Evolutionary conservation across 2,329 filamentous ascomycete species (phyloP).

Genomic region (Pestalotiopsis sp.): DNA sequence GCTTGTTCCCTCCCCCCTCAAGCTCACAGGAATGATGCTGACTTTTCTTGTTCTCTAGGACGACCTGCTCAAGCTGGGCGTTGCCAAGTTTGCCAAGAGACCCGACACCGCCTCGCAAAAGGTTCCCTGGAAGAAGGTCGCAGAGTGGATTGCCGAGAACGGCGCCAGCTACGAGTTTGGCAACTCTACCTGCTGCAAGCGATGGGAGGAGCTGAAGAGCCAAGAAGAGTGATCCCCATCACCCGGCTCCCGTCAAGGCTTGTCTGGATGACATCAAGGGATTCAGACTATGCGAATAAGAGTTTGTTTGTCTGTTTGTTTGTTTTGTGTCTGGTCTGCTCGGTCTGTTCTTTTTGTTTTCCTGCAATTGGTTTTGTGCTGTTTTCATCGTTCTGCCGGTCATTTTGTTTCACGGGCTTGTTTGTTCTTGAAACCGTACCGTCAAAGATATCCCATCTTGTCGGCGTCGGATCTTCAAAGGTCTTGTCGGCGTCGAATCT

Average conservation of each 20-base stretch:
- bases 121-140: slow-evolving; percentile 61
- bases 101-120: slow-evolving; percentile 36
- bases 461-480: too few species aligned
- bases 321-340: too few species aligned
- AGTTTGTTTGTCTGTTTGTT: too few species aligned
- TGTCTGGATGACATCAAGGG: too few species aligned
- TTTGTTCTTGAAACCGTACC: too few species aligned
- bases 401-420: too few species aligned
- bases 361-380: too few species aligned
- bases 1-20: neutral
- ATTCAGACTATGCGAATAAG: neutral
- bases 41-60: slow-evolving; percentile 35
- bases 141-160: slow-evolving; percentile 52
- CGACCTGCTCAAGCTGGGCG: slow-evolving; percentile 46
- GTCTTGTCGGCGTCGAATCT: too few species aligned
- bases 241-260: too few species aligned
- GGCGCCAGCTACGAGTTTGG: slow-evolving; percentile 64
- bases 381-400: too few species aligned
- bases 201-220: slow-evolving; percentile 52
- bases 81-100: slow-evolving; percentile 38
- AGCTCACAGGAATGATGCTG: neutral
- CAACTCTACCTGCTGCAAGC: slow-evolving; percentile 60
- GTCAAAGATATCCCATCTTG: too few species aligned
- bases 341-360: too few species aligned
- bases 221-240: slow-evolving; percentile 17